Percentiles rank a stretch among this genome's conserved stretches.
phyloP scores from a whole-genome alignment of 768 basidiomycete species.

The Daedaleopsis nitida region DNA sequence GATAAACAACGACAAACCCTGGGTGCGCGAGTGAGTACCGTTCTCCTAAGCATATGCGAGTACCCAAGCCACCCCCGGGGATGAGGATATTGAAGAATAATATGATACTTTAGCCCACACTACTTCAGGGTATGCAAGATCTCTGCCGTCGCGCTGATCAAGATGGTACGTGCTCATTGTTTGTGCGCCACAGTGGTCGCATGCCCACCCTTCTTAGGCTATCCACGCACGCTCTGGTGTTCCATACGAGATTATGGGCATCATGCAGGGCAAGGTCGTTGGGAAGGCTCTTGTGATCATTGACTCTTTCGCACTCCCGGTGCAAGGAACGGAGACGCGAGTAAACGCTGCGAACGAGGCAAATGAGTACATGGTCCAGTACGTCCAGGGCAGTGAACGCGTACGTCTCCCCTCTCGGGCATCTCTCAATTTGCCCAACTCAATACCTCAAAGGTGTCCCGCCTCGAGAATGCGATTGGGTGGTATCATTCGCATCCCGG shows the following conservation, averaged over 20 bases:
- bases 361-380: constrained; percentile 98
- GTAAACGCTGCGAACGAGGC: constrained; percentile 96
- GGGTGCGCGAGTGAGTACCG: constrained; percentile 78
- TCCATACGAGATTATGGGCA: constrained; percentile 98
- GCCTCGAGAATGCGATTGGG: constrained; percentile 88
- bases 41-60: neutral
- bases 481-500: constrained; percentile 99
- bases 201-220: constrained; percentile 52
- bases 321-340: constrained; percentile 97
- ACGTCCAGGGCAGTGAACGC: constrained; percentile 78
- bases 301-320: constrained; percentile 96
- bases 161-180: constrained; percentile 64
- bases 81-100: neutral
- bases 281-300: constrained; percentile 81
- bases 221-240: constrained; percentile 98
- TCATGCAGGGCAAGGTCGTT: constrained; percentile 96
- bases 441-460: constrained; percentile 58
- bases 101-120: constrained; percentile 54
- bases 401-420: constrained; percentile 42
- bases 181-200: neutral
- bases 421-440: neutral
- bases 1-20: constrained; percentile 73
- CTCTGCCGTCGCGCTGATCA: constrained; percentile 91
- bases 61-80: neutral
- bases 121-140: constrained; percentile 93